A percentile compares a stretch with the other conserved stretches of the same genome.
phyloP scores from a whole-genome alignment of 306 rosid species.

The Cajanus cajan region DNA sequence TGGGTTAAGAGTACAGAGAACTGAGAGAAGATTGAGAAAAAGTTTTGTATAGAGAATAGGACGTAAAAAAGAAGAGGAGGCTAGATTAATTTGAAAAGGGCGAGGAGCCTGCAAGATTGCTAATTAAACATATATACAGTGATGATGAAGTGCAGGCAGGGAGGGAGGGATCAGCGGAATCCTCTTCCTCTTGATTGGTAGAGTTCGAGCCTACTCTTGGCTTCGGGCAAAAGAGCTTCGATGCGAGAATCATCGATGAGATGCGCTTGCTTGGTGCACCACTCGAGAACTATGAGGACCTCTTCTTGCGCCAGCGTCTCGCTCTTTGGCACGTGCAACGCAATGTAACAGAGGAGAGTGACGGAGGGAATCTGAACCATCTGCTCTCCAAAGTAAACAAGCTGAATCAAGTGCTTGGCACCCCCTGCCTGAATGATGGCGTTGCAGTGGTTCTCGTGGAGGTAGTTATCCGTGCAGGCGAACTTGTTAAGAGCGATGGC shows the following conservation, averaged over 20 bases:
- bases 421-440: slow-evolving; percentile 75
- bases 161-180: slow-evolving; percentile 37
- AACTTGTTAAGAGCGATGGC: slow-evolving; percentile 57
- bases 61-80: background rate
- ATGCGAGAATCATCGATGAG: slow-evolving; percentile 38
- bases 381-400: slow-evolving; percentile 68
- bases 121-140: slow-evolving; percentile 19
- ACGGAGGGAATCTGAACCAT: slow-evolving; percentile 59
- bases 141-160: too few species aligned
- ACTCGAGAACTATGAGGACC: slow-evolving; percentile 73
- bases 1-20: too few species aligned
- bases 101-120: background rate
- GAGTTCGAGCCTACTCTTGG: slow-evolving; percentile 76
- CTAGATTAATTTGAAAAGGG: slow-evolving; percentile 16
- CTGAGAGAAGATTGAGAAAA: background rate
- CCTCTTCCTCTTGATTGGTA: slow-evolving; percentile 87
- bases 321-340: slow-evolving; percentile 71
- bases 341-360: slow-evolving; percentile 54
- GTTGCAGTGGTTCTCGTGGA: slow-evolving; percentile 69
- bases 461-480: slow-evolving; percentile 63
- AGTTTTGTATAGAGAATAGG: background rate
- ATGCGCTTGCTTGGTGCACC: slow-evolving; percentile 64
- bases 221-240: slow-evolving; percentile 53
- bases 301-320: slow-evolving; percentile 74
- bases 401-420: slow-evolving; percentile 63